Evolutionary conservation across 345 rosid genomes (phyloP).

Genomic region (Microthlaspi erraticum): DNA sequence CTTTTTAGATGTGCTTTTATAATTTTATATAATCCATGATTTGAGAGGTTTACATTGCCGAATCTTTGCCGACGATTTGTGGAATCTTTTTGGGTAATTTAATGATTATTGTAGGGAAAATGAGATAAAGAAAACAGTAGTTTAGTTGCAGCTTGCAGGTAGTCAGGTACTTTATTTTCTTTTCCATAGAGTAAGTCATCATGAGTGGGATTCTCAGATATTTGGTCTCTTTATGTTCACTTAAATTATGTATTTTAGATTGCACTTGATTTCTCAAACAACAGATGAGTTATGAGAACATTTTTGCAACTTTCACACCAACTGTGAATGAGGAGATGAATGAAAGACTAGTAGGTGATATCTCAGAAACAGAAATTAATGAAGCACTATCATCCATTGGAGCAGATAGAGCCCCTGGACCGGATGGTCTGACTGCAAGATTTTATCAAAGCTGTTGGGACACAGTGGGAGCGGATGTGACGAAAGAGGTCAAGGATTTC

Average conservation of each 20-base stretch:
- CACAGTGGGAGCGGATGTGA: too few relatives aligned
- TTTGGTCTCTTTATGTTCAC: constrained; percentile 3
- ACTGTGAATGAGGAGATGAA: too few relatives aligned
- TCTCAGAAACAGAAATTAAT: too few relatives aligned
- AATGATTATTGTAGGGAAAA: constrained; percentile 26
- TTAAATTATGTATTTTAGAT: neutral
- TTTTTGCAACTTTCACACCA: too few relatives aligned
- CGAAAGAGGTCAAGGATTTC: too few relatives aligned
- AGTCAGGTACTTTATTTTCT: constrained; percentile 6
- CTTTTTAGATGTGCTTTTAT: constrained; percentile 21
- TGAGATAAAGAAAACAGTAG: constrained; percentile 12
- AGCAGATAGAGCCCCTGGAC: too few relatives aligned
- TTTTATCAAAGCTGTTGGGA: too few relatives aligned
- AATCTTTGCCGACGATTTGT: constrained; percentile 16
- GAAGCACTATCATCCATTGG: too few relatives aligned
- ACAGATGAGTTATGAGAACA: too few relatives aligned
- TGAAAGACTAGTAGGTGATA: too few relatives aligned
- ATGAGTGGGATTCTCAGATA: constrained; percentile 8
- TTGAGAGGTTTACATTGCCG: constrained; percentile 11
- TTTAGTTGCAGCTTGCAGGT: too few relatives aligned
- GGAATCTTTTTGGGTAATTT: constrained; percentile 29
- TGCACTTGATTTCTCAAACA: constrained; percentile 19
- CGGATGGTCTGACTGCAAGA: too few relatives aligned
- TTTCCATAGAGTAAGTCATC: neutral
- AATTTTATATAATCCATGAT: constrained; percentile 26